Base-by-base conservation (phyloP, 306 rosid genomes). In the Gastrolobium bilobum region DNA sequence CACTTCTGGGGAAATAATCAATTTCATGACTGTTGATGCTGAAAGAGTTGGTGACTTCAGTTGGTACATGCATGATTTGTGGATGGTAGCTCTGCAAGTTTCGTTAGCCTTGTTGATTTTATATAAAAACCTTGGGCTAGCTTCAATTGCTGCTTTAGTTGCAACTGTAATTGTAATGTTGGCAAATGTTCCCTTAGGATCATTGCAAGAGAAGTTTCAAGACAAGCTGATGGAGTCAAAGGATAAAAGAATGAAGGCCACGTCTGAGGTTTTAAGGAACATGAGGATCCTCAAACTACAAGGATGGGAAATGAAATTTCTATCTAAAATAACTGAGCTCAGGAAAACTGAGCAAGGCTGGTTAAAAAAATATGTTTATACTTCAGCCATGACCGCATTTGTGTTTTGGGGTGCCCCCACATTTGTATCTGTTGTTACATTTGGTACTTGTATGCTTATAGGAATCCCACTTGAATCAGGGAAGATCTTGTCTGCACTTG, bases 241-340 rank as follows among this genome's bases (percentile, higher is more conserved):
- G 60, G 94, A 90, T 72, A 40, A 15, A 30, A 73, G 92, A 68
- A 90, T 88, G 88, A 90, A 86, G 54, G 63, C 85, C 31, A 90
- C 88, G 0, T 85, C 91, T 53, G 92, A 90, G 90, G 59, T 85
- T 56, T 78, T 90, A 15, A 90, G 88, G 79, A 88, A 83, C 86
- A 86, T 90, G 91, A 81, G 82, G 74, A 87, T 90, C 69, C 89
- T 90, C 60, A 88, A 90, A 68, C 82, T 90, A n/a, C 89, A 88
- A 72, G 92, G 87, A 69, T 90, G 94, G 94, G 92, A 88, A 65
- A 88, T 85, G 89, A 90, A 85, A 84, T 90, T 90, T 61, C 64
- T 83, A 34, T 78, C 88, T 0, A 88, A 73, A 67, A 73, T 88
- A 68, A 71, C 54, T 3, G 82, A 78, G 50, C 79, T 84, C 5